Evolutionary conservation across 805 yeast species (phyloP).

Genomic region (Babjeviella inositovora): DNA sequence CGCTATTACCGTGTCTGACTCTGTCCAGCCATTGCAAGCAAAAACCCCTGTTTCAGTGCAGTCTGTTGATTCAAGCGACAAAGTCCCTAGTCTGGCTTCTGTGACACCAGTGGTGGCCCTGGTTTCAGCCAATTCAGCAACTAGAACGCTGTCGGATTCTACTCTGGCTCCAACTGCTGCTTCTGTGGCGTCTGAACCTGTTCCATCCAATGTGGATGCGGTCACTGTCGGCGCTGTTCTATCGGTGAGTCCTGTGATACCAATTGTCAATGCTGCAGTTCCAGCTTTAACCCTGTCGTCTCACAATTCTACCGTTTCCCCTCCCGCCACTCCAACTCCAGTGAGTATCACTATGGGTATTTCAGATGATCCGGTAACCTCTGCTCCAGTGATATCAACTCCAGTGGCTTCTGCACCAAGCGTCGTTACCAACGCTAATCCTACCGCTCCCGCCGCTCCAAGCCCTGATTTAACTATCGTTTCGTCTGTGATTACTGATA

Average conservation of each 20-base stretch:
- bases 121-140: too few species aligned
- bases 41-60: too few species aligned
- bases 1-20: too few species aligned
- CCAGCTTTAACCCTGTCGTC: background rate
- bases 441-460: background rate
- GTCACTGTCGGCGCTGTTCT: too few species aligned
- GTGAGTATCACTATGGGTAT: background rate
- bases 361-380: background rate
- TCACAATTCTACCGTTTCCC: background rate
- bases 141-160: too few species aligned
- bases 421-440: background rate
- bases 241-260: constrained; percentile 1
- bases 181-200: too few species aligned
- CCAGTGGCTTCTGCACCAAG: background rate
- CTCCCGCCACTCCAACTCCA: constrained; percentile 1
- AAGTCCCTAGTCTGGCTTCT: too few species aligned
- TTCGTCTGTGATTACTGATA: background rate
- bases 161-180: too few species aligned
- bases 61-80: too few species aligned
- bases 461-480: background rate
- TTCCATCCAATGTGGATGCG: too few species aligned
- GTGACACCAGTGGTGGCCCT: too few species aligned
- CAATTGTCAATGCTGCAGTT: constrained; percentile 1
- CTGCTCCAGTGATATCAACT: constrained; percentile 1
- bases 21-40: too few species aligned